These are phyloP conservation scores for Carex arenaria DNA, from an alignment of 202 grass and related monocot genomes.

Conservation along the genomic window DNA sequence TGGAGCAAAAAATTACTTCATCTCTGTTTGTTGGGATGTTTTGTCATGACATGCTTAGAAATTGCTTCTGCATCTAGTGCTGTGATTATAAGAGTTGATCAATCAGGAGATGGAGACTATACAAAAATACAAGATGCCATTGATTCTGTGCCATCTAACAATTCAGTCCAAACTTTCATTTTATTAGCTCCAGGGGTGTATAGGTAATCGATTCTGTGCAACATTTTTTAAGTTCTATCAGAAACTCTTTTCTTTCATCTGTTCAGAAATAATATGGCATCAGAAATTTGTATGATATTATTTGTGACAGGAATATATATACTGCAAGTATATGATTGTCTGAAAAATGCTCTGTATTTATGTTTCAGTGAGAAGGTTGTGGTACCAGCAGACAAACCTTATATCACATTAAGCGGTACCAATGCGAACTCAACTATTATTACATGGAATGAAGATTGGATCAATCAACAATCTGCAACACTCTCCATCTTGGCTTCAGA, in stretches of 20 bases:
- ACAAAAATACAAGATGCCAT: constrained; percentile 73
- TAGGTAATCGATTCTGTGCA: constrained; percentile 19
- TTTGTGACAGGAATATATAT: not conserved
- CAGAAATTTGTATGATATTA: not conserved
- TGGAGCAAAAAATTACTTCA: not conserved
- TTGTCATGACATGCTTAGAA: constrained; percentile 5
- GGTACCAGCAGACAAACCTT: constrained; percentile 50
- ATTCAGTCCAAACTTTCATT: constrained; percentile 31
- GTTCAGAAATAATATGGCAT: not conserved
- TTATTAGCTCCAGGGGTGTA: constrained; percentile 55
- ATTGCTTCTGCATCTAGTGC: not conserved
- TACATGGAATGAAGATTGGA: constrained; percentile 61
- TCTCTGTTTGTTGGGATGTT: constrained; percentile 6
- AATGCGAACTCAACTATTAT: constrained; percentile 45
- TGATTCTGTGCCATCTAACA: constrained; percentile 41
- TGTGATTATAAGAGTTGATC: constrained; percentile 51
- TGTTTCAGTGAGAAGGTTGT: constrained; percentile 62
- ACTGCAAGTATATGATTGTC: not conserved
- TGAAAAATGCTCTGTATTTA: not conserved
- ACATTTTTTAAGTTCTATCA: not conserved
- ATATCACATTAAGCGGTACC: constrained; percentile 48
- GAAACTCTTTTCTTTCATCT: not conserved
- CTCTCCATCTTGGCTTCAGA: constrained; percentile 56
- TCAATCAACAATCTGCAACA: constrained; percentile 34
- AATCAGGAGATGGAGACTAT: constrained; percentile 60